Percentiles rank a stretch among this genome's conserved stretches.
phyloP scores from a whole-genome alignment of 805 yeast genomes.

The Candida maris region DNA sequence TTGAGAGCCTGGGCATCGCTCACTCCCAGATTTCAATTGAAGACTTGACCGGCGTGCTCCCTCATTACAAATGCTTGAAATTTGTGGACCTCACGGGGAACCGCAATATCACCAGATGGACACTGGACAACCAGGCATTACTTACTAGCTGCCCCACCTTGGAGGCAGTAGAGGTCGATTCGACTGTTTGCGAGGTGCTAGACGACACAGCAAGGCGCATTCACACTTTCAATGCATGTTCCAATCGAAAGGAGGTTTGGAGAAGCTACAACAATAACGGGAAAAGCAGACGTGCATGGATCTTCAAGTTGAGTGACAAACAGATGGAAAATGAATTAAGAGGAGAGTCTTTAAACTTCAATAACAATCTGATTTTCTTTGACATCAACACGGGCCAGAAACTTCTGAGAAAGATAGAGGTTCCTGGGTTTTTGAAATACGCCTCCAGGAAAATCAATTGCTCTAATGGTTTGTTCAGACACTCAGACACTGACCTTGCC shows the following conservation, averaged over 20 bases:
- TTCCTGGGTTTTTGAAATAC: slow-evolving; percentile 49
- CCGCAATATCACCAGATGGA: slow-evolving; percentile 56
- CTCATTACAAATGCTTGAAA: slow-evolving; percentile 37
- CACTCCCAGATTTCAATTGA: slow-evolving; percentile 36
- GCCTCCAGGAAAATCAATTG: slow-evolving; percentile 54
- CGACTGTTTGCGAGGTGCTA: slow-evolving; percentile 49
- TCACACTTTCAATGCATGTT: slow-evolving; percentile 23
- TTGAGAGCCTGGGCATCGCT: slow-evolving; percentile 42
- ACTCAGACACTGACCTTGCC: slow-evolving; percentile 5
- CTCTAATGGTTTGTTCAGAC: slow-evolving; percentile 47
- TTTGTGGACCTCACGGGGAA: slow-evolving; percentile 68
- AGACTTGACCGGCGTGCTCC: slow-evolving; percentile 36
- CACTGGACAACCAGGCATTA: slow-evolving; percentile 45
- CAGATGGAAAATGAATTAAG: slow-evolving; percentile 21
- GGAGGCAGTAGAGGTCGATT: slow-evolving; percentile 63
- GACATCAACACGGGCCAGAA: slow-evolving; percentile 64
- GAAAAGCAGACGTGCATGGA: slow-evolving; percentile 81
- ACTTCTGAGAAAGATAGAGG: slow-evolving; percentile 41
- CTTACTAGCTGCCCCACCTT: slow-evolving; percentile 47
- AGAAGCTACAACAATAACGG: slow-evolving; percentile 45
- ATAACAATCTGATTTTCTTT: slow-evolving; percentile 46
- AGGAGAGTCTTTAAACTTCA: slow-evolving; percentile 25
- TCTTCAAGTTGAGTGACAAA: slow-evolving; percentile 43
- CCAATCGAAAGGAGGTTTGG: slow-evolving; percentile 36
- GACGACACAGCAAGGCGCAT: slow-evolving; percentile 31